A percentile compares a stretch with the other conserved stretches of the same genome.
Conservation (phyloP, 108 stramenopile genomes). For the Skeletonema costatum region DNA sequence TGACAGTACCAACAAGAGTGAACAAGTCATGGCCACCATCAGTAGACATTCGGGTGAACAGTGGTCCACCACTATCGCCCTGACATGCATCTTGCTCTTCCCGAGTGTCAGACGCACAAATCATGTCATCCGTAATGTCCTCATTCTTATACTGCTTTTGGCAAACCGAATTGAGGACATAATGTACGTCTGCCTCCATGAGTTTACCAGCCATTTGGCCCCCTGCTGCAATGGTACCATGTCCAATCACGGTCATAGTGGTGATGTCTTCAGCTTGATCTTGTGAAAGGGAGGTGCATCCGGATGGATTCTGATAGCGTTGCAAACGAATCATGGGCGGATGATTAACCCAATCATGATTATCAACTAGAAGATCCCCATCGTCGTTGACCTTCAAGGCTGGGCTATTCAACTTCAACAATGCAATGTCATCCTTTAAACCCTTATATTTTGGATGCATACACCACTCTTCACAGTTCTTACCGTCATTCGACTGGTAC, state of each 20-base stretch:
- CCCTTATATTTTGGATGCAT: neutral
- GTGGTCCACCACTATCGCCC: constrained; percentile 42
- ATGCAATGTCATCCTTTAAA: neutral
- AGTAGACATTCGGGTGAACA: constrained; percentile 11
- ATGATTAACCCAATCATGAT: neutral
- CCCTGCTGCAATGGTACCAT: constrained; percentile 1
- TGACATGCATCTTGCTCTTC: constrained; percentile 47
- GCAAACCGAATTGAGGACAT: constrained; percentile 15
- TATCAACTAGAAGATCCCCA: neutral
- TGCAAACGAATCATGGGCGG: constrained; percentile 40
- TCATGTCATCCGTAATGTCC: constrained; percentile 28
- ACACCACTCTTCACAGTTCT: no score
- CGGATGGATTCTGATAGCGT: constrained; percentile 7
- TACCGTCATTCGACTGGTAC: no score
- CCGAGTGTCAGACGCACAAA: constrained; percentile 30
- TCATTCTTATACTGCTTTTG: constrained; percentile 1
- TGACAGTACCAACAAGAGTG: constrained; percentile 6
- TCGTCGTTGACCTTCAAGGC: neutral
- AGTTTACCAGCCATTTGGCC: constrained; percentile 2
- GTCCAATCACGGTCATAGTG: constrained; percentile 16
- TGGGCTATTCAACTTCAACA: neutral
- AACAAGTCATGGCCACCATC: neutral
- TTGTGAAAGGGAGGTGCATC: neutral
- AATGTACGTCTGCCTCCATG: constrained; percentile 13
- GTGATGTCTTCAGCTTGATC: neutral